Evolutionary conservation across 2,329 filamentous ascomycete genomes (phyloP).

Genomic region (Macroventuria anomochaeta): DNA sequence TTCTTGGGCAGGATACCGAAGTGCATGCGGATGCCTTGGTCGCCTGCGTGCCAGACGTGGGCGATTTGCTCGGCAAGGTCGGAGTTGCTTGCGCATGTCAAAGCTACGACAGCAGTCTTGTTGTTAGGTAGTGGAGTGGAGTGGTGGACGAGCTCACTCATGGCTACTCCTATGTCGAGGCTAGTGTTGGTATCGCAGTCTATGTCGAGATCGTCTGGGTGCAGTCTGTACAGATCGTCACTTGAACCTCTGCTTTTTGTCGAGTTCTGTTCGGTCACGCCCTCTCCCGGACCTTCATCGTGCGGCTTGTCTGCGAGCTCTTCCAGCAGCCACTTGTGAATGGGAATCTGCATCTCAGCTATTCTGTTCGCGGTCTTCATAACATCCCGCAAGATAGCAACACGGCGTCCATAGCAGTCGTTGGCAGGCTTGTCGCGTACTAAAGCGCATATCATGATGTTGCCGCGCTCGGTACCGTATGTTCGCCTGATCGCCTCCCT

Average conservation of each 20-base stretch:
- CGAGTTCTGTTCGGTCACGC: constrained; percentile 20
- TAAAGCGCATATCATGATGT: constrained; percentile 34
- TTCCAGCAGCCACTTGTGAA: constrained; percentile 27
- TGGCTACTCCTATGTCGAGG: constrained; percentile 22
- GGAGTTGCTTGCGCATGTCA: constrained; percentile 21
- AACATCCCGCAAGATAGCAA: constrained; percentile 28
- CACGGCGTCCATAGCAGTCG: constrained; percentile 30
- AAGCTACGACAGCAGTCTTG: constrained; percentile 28
- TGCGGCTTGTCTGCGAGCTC: constrained; percentile 28
- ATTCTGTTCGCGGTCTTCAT: constrained; percentile 19
- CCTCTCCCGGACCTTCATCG: constrained; percentile 27
- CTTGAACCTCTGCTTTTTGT: constrained; percentile 28
- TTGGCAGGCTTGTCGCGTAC: constrained; percentile 30
- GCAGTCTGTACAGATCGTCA: constrained; percentile 14
- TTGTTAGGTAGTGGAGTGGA: constrained; percentile 21
- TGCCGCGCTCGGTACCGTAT: constrained; percentile 32
- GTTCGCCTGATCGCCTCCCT: constrained; percentile 31
- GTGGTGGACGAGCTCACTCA: constrained; percentile 21
- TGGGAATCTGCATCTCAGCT: constrained; percentile 32
- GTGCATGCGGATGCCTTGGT: constrained; percentile 30
- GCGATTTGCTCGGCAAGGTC: constrained; percentile 26
- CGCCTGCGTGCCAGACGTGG: constrained; percentile 27
- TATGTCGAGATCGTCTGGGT: background rate
- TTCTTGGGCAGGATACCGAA: constrained; percentile 24
- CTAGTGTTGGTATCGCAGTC: constrained; percentile 14